Evolutionary conservation across 1,284 basidiomycete species (phyloP), one percentile per base, ranked within the genome.

Genomic region (Boletus sp.): DNA sequence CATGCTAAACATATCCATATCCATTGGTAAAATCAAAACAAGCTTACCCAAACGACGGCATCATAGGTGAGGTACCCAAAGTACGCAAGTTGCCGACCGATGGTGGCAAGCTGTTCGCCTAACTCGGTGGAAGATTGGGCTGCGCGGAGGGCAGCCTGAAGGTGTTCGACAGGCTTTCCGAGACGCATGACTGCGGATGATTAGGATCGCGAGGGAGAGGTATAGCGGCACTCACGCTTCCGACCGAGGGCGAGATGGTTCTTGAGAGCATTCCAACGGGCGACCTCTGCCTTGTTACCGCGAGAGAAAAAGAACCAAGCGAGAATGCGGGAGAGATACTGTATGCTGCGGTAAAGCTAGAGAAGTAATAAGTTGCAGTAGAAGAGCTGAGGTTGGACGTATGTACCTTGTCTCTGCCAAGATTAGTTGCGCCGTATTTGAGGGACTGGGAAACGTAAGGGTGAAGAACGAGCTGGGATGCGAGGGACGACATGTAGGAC

Each of bases 151-250:
- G 92, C 93, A 3, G 92, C 83, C 69, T 99, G 96, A 16, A 96
- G 76, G 71, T 97, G 93, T 67, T 99, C 95, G 54, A 96, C 61
- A 25, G 94, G 94, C 70, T 97, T 96, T 60, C 94, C 92, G 45
- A 98, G 74, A 17, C 95, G 82, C 78, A 98, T 78, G 44, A 97
- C 94, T 96, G 61, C 19, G 9, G 39, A 17, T 5, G 32, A 25
- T 54, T 8, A 49, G 41, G 12, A 13, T 9, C 16, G 34, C 9
- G 39, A 34, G 16, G 19, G n/a, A 42, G 27, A 13, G 69, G 9
- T 5, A 10, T 38, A 16, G 13, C 4, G 22, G 12, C 5, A 53
- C 86, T 54, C 64, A 93, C 91, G 72, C 69, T 92, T 94, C 53
- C 92, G 77, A 38, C 81, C 88, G 20, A 77, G 78, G 3, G 80